A percentile compares a stretch with the other conserved stretches of the same genome.
phyloP scores from a whole-genome alignment of 1,284 basidiomycete species.

The Ustilago bromivora region DNA sequence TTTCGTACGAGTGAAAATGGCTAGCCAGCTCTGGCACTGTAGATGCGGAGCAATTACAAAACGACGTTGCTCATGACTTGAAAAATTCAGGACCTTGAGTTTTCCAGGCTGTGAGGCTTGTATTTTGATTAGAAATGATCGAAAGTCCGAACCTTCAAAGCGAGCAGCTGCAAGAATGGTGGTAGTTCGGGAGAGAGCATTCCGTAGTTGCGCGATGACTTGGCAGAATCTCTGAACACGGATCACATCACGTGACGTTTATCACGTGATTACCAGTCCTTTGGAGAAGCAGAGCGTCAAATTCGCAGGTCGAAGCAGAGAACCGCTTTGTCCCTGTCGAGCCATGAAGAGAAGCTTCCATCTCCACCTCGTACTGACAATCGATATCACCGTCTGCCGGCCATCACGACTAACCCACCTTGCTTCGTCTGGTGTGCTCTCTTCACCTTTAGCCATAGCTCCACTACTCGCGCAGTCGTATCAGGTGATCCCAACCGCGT shows the following conservation, averaged over 20 bases:
- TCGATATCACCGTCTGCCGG: neutral
- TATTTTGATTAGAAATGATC: conserved; percentile 47
- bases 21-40: conserved; percentile 36
- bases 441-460: neutral
- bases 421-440: conserved; percentile 14
- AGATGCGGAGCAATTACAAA: conserved; percentile 4
- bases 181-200: too few relatives aligned
- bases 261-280: conserved; percentile 4
- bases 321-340: conserved; percentile 8
- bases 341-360: conserved; percentile 4
- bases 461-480: neutral
- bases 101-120: neutral
- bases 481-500: neutral
- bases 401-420: conserved; percentile 24
- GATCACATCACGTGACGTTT: too few relatives aligned
- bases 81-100: neutral
- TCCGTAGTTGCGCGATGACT: too few relatives aligned
- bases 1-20: conserved; percentile 36
- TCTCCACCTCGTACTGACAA: conserved; percentile 10
- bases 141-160: conserved; percentile 12
- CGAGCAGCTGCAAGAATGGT: too few relatives aligned
- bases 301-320: neutral
- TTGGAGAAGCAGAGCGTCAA: neutral
- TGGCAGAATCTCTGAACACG: too few relatives aligned
- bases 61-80: neutral